Percentiles rank a stretch among this genome's conserved stretches.
Evolutionary conservation across 257 asterid genomes (phyloP).

Genomic region (Scutellaria minor): DNA sequence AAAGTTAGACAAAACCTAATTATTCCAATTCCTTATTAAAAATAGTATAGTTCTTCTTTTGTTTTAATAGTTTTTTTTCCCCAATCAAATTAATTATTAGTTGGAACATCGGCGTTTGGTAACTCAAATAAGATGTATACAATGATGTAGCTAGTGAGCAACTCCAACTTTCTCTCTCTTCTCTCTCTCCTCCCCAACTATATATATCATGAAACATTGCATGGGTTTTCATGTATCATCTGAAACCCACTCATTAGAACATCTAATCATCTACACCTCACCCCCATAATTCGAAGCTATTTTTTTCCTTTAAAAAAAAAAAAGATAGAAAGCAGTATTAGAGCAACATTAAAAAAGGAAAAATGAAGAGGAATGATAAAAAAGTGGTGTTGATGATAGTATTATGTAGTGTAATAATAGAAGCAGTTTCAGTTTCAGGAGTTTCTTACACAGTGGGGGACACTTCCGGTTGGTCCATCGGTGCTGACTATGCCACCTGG

Average conservation of each 20-base stretch:
- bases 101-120: background rate
- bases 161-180: slow-evolving; percentile 43
- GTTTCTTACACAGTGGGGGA: slow-evolving; percentile 71
- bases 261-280: background rate
- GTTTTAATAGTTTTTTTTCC: background rate
- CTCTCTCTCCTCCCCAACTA: slow-evolving; percentile 31
- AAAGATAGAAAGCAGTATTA: background rate
- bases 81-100: background rate
- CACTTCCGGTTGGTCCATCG: slow-evolving; percentile 70
- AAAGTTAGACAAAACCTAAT: no score
- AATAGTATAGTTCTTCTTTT: no score
- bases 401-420: slow-evolving; percentile 31
- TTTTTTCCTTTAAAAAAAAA: background rate
- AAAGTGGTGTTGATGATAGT: slow-evolving; percentile 15
- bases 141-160: slow-evolving; percentile 47
- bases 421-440: slow-evolving; percentile 36
- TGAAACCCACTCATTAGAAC: background rate
- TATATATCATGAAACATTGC: slow-evolving; percentile 33
- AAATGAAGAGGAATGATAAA: slow-evolving; percentile 44
- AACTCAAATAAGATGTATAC: background rate
- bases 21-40: no score
- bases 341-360: background rate
- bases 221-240: slow-evolving; percentile 30
- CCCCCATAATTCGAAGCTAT: background rate
- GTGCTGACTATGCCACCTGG: slow-evolving; percentile 71